A percentile compares a stretch with the other conserved stretches of the same genome.
These are phyloP conservation scores for Thraustochytrium striatum DNA, from an alignment of 352 stramenopile genomes.

Conservation along the genomic window DNA sequence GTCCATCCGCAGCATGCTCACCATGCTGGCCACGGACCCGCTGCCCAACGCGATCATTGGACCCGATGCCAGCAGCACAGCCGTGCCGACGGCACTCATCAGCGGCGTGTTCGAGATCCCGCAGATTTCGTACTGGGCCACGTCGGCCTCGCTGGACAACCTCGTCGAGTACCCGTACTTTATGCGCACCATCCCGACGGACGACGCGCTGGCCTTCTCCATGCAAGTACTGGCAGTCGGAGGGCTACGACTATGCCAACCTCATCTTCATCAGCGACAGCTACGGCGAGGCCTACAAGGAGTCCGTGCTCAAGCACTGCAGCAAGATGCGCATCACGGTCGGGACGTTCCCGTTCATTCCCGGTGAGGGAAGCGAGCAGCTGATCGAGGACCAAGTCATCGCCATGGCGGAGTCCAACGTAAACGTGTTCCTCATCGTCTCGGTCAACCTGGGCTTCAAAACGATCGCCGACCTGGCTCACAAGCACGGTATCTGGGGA, in stretches of 20 bases:
- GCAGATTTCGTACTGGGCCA: background rate
- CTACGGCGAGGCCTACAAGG: background rate
- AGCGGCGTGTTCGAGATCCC: background rate
- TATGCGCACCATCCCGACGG: no score
- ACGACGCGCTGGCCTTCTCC: background rate
- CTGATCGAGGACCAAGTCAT: background rate
- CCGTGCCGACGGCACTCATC: background rate
- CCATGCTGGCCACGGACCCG: background rate
- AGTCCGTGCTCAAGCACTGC: background rate
- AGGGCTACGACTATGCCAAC: background rate
- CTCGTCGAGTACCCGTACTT: background rate
- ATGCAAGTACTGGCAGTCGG: background rate
- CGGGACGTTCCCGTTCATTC: background rate
- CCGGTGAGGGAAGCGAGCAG: no score
- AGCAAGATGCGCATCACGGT: background rate
- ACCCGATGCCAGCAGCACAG: background rate
- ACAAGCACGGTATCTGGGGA: background rate
- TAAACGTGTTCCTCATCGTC: background rate
- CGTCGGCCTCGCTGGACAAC: background rate
- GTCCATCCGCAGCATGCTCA: background rate
- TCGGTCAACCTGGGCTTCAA: background rate
- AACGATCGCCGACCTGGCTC: background rate
- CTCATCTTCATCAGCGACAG: background rate
- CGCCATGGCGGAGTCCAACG: background rate
- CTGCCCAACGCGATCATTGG: background rate